These are phyloP conservation scores for Candida tetrigidarum DNA, from an alignment of 1,139 yeast genomes.

Conservation along the genomic window DNA sequence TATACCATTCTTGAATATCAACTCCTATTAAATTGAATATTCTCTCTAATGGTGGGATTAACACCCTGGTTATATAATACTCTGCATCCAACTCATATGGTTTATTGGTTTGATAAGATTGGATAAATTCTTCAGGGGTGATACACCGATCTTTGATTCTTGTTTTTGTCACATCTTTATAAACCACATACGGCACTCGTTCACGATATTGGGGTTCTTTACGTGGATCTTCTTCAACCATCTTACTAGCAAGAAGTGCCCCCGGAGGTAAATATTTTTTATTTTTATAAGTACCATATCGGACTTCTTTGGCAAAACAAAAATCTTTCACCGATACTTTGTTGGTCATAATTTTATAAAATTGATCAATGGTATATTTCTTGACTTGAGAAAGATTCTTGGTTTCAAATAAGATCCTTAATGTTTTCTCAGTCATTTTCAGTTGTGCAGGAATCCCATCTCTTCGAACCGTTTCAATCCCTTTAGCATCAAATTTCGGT, in stretches of 20 bases:
- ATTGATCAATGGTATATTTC: slow-evolving; percentile 63
- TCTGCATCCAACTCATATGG: slow-evolving; percentile 69
- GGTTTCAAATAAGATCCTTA: slow-evolving; percentile 72
- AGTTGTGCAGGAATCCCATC: slow-evolving; percentile 96
- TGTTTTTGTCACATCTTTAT: slow-evolving; percentile 65
- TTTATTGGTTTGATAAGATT: slow-evolving; percentile 32
- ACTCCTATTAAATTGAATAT: slow-evolving; percentile 84
- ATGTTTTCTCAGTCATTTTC: slow-evolving; percentile 72
- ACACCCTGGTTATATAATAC: slow-evolving; percentile 80
- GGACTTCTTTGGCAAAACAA: slow-evolving; percentile 90
- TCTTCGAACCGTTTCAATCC: slow-evolving; percentile 90
- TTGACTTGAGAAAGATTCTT: slow-evolving; percentile 74
- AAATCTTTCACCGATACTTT: slow-evolving; percentile 77
- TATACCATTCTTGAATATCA: slow-evolving; percentile 76
- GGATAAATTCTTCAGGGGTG: slow-evolving; percentile 72
- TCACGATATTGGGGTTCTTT: slow-evolving; percentile 88
- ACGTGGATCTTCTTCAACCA: slow-evolving; percentile 65
- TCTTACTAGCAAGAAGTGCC: slow-evolving; percentile 73
- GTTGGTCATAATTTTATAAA: slow-evolving; percentile 63
- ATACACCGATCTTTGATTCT: slow-evolving; percentile 80
- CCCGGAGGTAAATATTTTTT: slow-evolving; percentile 85
- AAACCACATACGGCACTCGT: slow-evolving; percentile 84
- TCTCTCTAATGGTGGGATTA: slow-evolving; percentile 89
- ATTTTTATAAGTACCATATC: slow-evolving; percentile 79
- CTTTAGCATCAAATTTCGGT: slow-evolving; percentile 91